Base-by-base conservation (phyloP, 345 rosid species). In the Gossypium longicalyx region DNA sequence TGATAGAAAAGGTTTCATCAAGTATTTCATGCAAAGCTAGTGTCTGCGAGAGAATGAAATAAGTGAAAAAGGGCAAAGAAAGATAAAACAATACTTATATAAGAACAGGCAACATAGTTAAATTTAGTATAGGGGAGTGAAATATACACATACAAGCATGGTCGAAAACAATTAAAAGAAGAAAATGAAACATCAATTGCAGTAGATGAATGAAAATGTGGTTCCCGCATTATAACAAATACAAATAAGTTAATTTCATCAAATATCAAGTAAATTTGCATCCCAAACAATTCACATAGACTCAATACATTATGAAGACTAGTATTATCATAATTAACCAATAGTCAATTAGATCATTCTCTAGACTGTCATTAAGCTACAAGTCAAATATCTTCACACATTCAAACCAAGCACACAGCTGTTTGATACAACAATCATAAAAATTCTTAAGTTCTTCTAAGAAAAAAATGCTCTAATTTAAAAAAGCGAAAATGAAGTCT, bases 1-100 rank as follows among this genome's bases (percentile, higher is more conserved):
- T 48, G 77, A 74, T 44, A 84, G 45, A 25, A 76, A 77, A 72
- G 29, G 20, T 41, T 53, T 22, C 64, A 73, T 64, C 56, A 74
- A 44, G 23, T 49, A 70, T 43, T n/a, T 61, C 52, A 52, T 52
- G 49, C 22, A 61, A 67, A 25, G 20, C 53, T 63, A 41, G 9
- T 38, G 27, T 3, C 4, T 15, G 41, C 9, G 10, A 38, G 13
- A 71, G 23, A 53, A 38, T 38, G 51, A 73, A 67, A 61, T 47
- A 51, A 59, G 51, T 38, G 34, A 43, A 56, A 78, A 23, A 71
- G 7, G 16, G 54, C 19, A 51, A 51, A 51, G 54, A 51, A 51
- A 51, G 54, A 51, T 16, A 3, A 51, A 51, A 15, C 2, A 51
- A 13, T 51, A 51, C 19, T 13, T 51, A 4, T 8, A 51, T 15